phyloP scores from a whole-genome alignment of 192 early-diverging fungal genomes.

The Backusella westeae region DNA sequence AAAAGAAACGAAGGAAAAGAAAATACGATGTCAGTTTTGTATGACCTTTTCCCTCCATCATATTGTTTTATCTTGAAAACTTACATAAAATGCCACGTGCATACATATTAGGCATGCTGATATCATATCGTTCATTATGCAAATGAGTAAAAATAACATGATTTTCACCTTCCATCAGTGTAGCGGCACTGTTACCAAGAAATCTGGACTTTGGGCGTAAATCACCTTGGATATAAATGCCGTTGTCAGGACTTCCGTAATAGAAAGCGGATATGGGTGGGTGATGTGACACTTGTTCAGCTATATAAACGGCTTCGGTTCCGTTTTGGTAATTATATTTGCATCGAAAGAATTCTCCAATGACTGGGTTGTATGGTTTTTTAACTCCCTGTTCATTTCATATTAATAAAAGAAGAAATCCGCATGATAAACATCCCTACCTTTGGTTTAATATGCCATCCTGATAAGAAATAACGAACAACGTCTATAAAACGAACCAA shows the following conservation, averaged over 20 bases:
- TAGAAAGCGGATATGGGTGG: conserved; percentile 88
- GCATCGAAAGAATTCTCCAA: conserved; percentile 92
- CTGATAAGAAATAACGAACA: conserved; percentile 86
- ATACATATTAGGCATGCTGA: conserved; percentile 91
- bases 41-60: background rate
- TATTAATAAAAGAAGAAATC: background rate
- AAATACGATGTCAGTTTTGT: background rate
- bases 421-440: conserved; percentile 33
- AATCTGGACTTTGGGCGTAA: conserved; percentile 85
- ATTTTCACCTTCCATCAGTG: conserved; percentile 77
- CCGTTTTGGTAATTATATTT: conserved; percentile 69
- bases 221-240: conserved; percentile 77
- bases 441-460: conserved; percentile 93
- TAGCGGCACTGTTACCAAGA: conserved; percentile 87
- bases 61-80: background rate
- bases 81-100: conserved; percentile 72
- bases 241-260: conserved; percentile 80
- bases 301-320: conserved; percentile 74
- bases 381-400: conserved; percentile 67
- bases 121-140: conserved; percentile 73
- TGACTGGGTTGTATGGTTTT: conserved; percentile 94
- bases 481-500: conserved; percentile 80
- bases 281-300: conserved; percentile 95
- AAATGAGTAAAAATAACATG: conserved; percentile 60
- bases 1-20: background rate